Base-by-base conservation (phyloP, 257 asterid species). In the Haberlea rhodopensis region DNA sequence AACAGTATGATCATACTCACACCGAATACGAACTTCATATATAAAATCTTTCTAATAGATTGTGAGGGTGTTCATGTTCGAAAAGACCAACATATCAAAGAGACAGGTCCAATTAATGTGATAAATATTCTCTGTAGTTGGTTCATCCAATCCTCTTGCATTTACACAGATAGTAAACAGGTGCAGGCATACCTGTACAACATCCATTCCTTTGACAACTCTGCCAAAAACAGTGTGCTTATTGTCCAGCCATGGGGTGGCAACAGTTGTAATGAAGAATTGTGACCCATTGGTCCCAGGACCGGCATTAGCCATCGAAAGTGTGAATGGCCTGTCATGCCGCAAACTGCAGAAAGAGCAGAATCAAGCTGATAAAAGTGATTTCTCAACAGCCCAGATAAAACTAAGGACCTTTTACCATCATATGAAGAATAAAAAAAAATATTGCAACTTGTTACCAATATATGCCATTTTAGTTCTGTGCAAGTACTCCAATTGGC, bases 191-290 rank as follows among this genome's bases (percentile, higher is more conserved):
- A 90, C 97, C 99, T 94, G 99, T 45, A 94, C 99, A 68, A 94
- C 96, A 65, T 94, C 99, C 97, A 87, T 87, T 76, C 99, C 99
- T 71, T 90, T 94, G 46, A 75, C 82, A 57, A 94, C 95, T 81
- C 99, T 82, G 70, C 97, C 96, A 74, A 87, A 90, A 76, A 94
- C 99, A 59, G 99, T 90, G 81, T 94, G 99, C 78, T 90, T 94
- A 83, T 90, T 94, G 84, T 94, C 99, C 82, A 94, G 75, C 99
- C 97, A 94, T 27, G 99, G 96, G 69, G 99, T 90, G 71, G 99
- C 97, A 70, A 94, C 96, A 3, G 97, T 94, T 28, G 99, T 90
- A 53, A 90, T 81, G 70, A 94, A 94, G 75, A 94, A 94, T 45
- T 94, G 97, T 55, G 99, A 94, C 32, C 99, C 97, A 27, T 94